phyloP scores from a whole-genome alignment of 2,329 filamentous ascomycete genomes.

The Colletotrichum higginsianum region DNA sequence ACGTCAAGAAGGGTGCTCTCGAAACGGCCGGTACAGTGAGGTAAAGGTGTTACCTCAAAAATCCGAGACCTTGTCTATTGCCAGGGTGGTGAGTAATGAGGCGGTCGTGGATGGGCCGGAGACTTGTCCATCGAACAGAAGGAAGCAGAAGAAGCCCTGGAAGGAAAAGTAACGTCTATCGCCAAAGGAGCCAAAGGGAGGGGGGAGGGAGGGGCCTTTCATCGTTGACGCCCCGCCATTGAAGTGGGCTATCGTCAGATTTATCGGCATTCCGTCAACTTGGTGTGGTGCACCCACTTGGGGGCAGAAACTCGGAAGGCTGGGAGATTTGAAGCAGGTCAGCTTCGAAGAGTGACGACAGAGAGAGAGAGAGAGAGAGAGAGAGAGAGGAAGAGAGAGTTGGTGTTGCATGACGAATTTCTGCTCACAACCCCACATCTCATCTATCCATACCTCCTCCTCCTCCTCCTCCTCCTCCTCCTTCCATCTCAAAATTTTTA shows the following conservation, averaged over 20 bases:
- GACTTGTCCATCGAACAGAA: background rate
- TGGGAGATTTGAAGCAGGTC: background rate
- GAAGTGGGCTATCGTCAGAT: background rate
- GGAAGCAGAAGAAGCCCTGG: constrained; percentile 6
- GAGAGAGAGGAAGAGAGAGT: background rate
- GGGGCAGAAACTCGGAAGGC: background rate
- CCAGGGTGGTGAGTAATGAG: constrained; percentile 23
- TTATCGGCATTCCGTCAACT: constrained; percentile 4
- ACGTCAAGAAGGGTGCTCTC: constrained; percentile 20
- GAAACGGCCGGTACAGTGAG: background rate
- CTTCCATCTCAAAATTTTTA: background rate
- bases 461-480: background rate
- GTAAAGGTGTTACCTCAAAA: background rate
- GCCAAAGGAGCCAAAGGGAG: background rate
- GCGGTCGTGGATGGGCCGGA: background rate
- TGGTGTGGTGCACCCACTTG: constrained; percentile 2
- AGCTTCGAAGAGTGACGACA: background rate
- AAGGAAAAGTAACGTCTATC: constrained; percentile 9
- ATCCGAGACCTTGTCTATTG: constrained; percentile 1
- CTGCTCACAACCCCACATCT: constrained; percentile 7
- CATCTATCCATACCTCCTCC: background rate
- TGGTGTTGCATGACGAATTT: background rate
- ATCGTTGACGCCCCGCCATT: background rate
- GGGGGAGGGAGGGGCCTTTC: background rate
- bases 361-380: too few relatives aligned